These are phyloP conservation scores for Anaeramoeba flamelloides DNA, from an alignment of 78 protist species.

Conservation along the genomic window DNA sequence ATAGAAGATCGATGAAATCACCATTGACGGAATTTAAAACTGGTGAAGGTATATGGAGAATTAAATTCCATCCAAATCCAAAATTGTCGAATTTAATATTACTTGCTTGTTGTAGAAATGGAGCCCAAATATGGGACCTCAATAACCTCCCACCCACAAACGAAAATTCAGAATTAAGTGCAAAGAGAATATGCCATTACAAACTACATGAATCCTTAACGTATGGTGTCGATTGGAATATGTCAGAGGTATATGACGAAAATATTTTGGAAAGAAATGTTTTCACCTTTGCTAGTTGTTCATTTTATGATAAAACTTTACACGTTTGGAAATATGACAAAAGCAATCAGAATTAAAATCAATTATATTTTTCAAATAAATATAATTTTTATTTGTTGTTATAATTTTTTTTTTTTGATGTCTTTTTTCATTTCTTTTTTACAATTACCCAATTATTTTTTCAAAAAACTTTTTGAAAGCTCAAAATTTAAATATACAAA, in stretches of 20 bases:
- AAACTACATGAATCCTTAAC: neutral
- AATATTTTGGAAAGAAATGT: neutral
- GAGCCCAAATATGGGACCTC: neutral
- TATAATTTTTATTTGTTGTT: too few relatives aligned
- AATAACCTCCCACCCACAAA: too few relatives aligned
- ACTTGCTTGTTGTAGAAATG: neutral
- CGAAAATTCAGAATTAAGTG: neutral
- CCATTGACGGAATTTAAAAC: neutral
- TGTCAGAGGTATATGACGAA: too few relatives aligned
- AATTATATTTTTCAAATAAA: too few relatives aligned
- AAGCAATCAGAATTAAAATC: too few relatives aligned
- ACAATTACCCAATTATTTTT: too few relatives aligned
- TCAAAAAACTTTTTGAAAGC: too few relatives aligned
- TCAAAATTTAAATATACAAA: too few relatives aligned
- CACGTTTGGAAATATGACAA: neutral
- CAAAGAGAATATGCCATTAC: neutral
- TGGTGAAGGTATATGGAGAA: neutral
- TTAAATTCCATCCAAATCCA: neutral
- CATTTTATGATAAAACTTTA: neutral
- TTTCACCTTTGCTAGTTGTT: constrained; percentile 3
- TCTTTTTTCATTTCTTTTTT: too few relatives aligned
- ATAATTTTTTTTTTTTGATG: too few relatives aligned
- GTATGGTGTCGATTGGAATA: neutral
- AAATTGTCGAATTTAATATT: neutral
- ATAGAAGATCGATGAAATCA: neutral